Conservation (phyloP, 192 early-diverging fungal genomes). For the Coemansia umbellata region DNA sequence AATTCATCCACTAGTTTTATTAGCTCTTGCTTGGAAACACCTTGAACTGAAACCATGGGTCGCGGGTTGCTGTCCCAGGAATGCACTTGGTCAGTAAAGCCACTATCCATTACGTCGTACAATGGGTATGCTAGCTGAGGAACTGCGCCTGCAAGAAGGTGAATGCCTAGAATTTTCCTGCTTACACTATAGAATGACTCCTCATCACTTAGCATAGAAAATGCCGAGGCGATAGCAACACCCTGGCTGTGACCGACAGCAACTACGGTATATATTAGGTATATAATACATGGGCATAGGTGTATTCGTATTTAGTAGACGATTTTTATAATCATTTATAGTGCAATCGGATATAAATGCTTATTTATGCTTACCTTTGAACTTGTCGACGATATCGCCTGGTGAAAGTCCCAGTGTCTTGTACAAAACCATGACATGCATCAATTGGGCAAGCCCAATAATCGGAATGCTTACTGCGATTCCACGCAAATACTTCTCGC, state of each 20-base stretch:
- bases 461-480: constrained; percentile 76
- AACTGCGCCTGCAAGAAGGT: constrained; percentile 79
- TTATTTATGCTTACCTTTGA: constrained; percentile 29
- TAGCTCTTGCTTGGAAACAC: neutral
- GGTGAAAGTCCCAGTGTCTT: constrained; percentile 59
- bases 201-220: constrained; percentile 73
- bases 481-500: constrained; percentile 63
- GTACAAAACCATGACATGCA: constrained; percentile 70
- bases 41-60: constrained; percentile 35
- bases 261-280: constrained; percentile 10
- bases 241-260: constrained; percentile 89
- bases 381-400: constrained; percentile 19
- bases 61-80: neutral
- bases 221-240: constrained; percentile 76
- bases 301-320: no score
- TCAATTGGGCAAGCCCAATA: constrained; percentile 84
- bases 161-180: constrained; percentile 73
- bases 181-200: constrained; percentile 73
- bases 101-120: neutral
- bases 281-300: no score
- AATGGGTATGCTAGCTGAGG: constrained; percentile 59
- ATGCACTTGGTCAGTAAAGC: neutral
- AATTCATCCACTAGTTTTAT: constrained; percentile 5
- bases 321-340: neutral
- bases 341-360: neutral